Base-by-base conservation (phyloP, 169 alveolate genomes). In the Cryptosporidium ryanae region DNA sequence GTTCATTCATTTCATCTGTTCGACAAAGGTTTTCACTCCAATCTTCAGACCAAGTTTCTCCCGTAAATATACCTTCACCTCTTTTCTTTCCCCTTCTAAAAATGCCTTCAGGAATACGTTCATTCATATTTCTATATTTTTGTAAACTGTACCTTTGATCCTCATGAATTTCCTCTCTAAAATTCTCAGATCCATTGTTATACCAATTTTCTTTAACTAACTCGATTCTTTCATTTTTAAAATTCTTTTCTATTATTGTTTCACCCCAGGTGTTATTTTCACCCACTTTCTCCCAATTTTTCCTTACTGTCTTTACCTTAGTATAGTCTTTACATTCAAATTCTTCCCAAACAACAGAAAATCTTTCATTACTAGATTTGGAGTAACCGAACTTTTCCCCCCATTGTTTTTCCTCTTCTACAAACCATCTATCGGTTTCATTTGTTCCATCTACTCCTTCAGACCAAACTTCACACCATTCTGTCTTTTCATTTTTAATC, bases 231-330 rank as follows among this genome's bases (percentile, higher is more conserved):
- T 76, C 63, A 27, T 63, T 55, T 17, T 6, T 7, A 4, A 23
- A 29, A 8, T 27, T 55, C 21, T 76, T 18, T 59, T 76, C 87
- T 8, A 23, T 10, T 34, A 38, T 23, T 7, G 13, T 27, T 55
- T 76, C 87, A 34, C 87, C 87, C 87, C 87, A 76, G 29, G 76
- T 25, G 63, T 76, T 48, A 44, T 76, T 29, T 44, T 76, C 87
- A 23, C 87, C 87, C 34, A 48, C 65, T 52, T 76, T 76, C 43
- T 76, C 87, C 87, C 87, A 76, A 59, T 15, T 59, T 61, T 76
- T 76, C 27, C 54, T 61, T 7, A 76, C 63, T 0, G 31, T 32
- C 38, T 61, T 76, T 17, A 18, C 29, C 17, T 25, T 43, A 10
- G 13, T 6, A 38, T 38, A 10, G 1, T 38, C 46, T 38, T 38